phyloP scores from a whole-genome alignment of 176 grass and related monocot genomes.

The Alloteropsis semialata region DNA sequence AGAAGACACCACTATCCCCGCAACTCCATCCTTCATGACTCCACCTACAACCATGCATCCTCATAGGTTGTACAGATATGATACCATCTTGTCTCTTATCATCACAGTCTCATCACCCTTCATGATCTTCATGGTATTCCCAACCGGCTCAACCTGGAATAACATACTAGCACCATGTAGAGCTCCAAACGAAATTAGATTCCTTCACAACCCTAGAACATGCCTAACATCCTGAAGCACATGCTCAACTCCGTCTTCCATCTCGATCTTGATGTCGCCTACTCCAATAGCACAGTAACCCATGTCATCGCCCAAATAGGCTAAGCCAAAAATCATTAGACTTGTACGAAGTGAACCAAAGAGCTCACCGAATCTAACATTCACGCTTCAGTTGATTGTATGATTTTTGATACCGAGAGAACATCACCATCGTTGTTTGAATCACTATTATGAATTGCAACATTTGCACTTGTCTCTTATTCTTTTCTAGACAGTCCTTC shows the following conservation, averaged over 20 bases:
- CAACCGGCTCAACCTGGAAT: neutral
- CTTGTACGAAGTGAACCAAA: neutral
- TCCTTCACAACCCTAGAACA: neutral
- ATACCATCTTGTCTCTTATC: neutral
- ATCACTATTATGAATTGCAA: neutral
- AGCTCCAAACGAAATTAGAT: neutral
- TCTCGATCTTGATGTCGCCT: neutral
- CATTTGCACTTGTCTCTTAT: neutral
- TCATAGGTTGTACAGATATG: neutral
- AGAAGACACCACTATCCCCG: neutral
- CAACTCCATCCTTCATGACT: neutral
- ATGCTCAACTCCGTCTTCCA: neutral
- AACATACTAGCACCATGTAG: neutral
- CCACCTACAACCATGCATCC: neutral
- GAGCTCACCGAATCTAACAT: neutral
- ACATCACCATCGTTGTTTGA: neutral
- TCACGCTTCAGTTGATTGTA: neutral
- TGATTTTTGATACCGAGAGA: neutral
- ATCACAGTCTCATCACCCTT: neutral
- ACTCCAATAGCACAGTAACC: neutral
- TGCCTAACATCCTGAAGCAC: neutral
- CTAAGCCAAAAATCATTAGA: too few relatives aligned
- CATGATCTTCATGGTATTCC: neutral
- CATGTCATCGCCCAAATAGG: neutral
- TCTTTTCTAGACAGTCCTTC: neutral